Evolutionary conservation across 306 rosid genomes (phyloP), one percentile per base, ranked within the genome.

Genomic region (Canavalia ensiformis): DNA sequence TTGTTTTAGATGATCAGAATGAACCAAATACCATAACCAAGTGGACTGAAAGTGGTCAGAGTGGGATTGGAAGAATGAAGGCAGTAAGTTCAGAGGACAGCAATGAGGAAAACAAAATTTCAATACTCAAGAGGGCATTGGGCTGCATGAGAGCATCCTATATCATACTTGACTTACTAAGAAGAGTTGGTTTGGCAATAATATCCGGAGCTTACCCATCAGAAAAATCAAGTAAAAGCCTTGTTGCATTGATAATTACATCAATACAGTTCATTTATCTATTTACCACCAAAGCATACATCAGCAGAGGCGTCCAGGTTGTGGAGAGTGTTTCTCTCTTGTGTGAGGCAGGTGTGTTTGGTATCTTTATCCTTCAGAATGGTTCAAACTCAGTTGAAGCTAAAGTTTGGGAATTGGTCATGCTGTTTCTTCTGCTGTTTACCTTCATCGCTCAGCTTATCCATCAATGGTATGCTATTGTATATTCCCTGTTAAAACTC

Each of bases 141-240:
- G 92, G 97, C 3, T 82, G 85, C 74, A 77, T 88, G 76, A 85
- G 88, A 76, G 85, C 88, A 55, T 88, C 84, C 68, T 90, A 91
- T 46, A 77, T 88, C 62, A 82, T 87, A 28, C 31, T 89, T 73
- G 91, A 89, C 82, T 85, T 91, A 29, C 44, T 75, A 59, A 88
- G 89, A 81, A 72, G 92, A 75, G 84, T 87, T 67, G 29, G 84
- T 83, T 62, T 90, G 74, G 97, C 90, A 47, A 86, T 91, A 82
- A 72, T 90, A 69, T 84, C 91, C 18, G 91, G 83, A 80, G 88
- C 88, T 29, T 79, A 82, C 86, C 81, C 90, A 6, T 81, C 87
- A 57, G 86, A 47, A 75, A 77, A 62, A 54, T 34, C 85, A 77
- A 91, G 82, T 80, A 90, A 87, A 87, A 82, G 83, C 78, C 54